Base-by-base conservation (phyloP, 2,329 filamentous ascomycete genomes). In the Trichoderma oligosporum region DNA sequence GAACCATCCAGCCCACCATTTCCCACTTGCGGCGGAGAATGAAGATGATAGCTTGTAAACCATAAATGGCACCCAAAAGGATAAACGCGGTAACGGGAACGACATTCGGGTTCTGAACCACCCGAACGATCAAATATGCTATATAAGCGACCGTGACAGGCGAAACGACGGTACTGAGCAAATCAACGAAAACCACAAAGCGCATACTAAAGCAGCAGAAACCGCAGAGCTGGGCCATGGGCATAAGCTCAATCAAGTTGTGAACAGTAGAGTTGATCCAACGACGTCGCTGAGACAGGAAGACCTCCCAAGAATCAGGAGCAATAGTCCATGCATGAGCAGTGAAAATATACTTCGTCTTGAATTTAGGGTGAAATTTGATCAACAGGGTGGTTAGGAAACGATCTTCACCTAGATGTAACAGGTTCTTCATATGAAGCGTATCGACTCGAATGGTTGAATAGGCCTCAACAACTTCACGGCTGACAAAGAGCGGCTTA, bases 141-240 rank as follows among this genome's bases (percentile, higher is more conserved):
- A 99, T 88, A 70, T 97, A 99, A 8, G 85, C 89, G 18, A 97
- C 81, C 1, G 89, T 94, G 59, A 97, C 91, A 2, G 94, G 94
- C 70, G 96, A 91, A 47, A 97, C 86, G 56, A 97, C 76, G 1
- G 94, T 99, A 56, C 89, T 94, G 62, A 99, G 78, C 65, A 99
- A 78, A 74, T 99, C 94, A 64, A 99, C 73, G 68, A 99, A 96
- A 64, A 99, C 92, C 59, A 99, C 83, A 74, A 99, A 99, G 67
- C 94, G 88, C 94, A 99, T 99, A 74, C 89, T 95, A 80, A 99
- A 99, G 76, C 94, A 99, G 81, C 94, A 99, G 86, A 99, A 99
- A 76, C 94, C 94, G 73, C 94, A 99, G 49, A 99, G 88, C 71
- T 97, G 89, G 61, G 88, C 85, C 73, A 99, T 80, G 5, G 93